phyloP scores from a whole-genome alignment of 2,329 filamentous ascomycete genomes.

The Pseudogymnoascus sp. region DNA sequence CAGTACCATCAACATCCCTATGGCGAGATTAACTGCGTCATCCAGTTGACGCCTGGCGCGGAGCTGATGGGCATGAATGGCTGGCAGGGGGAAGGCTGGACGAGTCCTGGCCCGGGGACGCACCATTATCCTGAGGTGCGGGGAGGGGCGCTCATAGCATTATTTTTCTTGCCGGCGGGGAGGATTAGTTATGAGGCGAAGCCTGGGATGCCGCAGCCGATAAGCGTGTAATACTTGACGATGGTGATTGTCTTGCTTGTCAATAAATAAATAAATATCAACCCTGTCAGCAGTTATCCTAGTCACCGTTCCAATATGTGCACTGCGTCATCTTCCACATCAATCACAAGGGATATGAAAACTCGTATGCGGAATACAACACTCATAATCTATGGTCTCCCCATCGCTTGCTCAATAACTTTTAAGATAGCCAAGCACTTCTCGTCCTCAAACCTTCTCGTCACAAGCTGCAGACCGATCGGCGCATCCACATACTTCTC shows the following conservation, averaged over 20 bases:
- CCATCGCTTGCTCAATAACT: constrained; percentile 15
- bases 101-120: constrained; percentile 45
- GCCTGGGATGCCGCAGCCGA: constrained; percentile 37
- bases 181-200: constrained; percentile 43
- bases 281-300: not conserved
- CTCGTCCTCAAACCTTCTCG: constrained; percentile 15
- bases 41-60: constrained; percentile 41
- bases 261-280: not conserved
- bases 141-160: constrained; percentile 41
- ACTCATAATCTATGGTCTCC: not conserved
- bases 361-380: not conserved
- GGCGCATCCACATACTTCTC: constrained; percentile 30
- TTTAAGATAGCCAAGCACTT: constrained; percentile 15
- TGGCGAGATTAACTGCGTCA: constrained; percentile 48
- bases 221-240: constrained; percentile 9
- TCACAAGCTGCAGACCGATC: constrained; percentile 31
- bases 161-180: constrained; percentile 50
- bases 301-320: not conserved
- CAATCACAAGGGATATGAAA: not conserved
- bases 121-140: constrained; percentile 50
- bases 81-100: constrained; percentile 51
- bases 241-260: not conserved
- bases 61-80: constrained; percentile 49
- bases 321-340: not conserved
- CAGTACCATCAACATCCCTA: constrained; percentile 49